Conservation (phyloP, 1,284 basidiomycete species). For the Sparassis latifolia region DNA sequence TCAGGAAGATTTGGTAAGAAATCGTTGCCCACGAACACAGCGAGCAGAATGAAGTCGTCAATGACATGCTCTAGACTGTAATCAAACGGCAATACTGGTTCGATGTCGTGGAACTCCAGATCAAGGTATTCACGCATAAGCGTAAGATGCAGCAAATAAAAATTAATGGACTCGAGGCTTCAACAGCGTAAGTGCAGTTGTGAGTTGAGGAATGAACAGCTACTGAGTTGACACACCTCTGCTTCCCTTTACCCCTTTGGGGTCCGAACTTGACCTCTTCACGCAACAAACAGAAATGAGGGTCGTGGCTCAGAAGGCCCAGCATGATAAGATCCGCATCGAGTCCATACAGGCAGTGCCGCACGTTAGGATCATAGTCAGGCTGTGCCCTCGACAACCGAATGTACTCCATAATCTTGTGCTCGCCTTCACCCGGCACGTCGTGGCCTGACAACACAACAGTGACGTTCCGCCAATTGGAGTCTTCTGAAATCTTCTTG, state of each 20-base stretch:
- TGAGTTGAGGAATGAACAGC: not conserved
- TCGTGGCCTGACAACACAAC: constrained; percentile 98
- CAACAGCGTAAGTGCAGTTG: not conserved
- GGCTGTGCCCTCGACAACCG: constrained; percentile 91
- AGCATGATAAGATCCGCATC: constrained; percentile 99
- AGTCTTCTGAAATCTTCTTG: constrained; percentile 94
- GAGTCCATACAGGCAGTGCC: constrained; percentile 97
- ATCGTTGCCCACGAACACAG: constrained; percentile 96
- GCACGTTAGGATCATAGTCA: constrained; percentile 88
- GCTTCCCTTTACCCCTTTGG: constrained; percentile 62
- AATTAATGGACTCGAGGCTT: constrained; percentile 84
- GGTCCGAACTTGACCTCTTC: constrained; percentile 99
- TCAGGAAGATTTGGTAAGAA: constrained; percentile 96
- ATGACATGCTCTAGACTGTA: constrained; percentile 91
- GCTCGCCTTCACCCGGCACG: constrained; percentile 97
- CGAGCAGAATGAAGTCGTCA: constrained; percentile 95
- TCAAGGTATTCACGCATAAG: constrained; percentile 96
- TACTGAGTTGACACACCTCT: constrained; percentile 40
- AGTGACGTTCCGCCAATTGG: constrained; percentile 88
- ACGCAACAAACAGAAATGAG: constrained; percentile 94
- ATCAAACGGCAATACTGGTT: constrained; percentile 51
- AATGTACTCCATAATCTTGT: constrained; percentile 99
- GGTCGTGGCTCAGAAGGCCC: constrained; percentile 94
- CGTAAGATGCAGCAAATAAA: constrained; percentile 92
- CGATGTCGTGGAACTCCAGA: constrained; percentile 82